Evolutionary conservation across 2,329 filamentous ascomycete species (phyloP).

Genomic region (Colletotrichum sp.): DNA sequence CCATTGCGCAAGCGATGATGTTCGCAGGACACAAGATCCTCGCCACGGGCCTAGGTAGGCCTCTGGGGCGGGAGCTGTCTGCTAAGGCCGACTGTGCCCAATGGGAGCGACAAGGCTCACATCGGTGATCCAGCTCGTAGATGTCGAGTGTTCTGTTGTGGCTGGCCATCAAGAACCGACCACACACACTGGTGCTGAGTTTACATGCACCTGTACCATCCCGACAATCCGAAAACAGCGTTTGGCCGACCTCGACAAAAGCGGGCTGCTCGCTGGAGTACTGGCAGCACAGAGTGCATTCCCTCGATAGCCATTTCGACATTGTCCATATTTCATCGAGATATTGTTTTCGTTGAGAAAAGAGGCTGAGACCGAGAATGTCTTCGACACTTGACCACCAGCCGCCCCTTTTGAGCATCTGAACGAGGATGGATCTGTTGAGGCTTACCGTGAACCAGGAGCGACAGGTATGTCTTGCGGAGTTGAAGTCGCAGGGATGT

Average conservation of each 20-base stretch:
- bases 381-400: slow-evolving; percentile 49
- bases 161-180: slow-evolving; percentile 61
- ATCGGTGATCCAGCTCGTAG: slow-evolving; percentile 52
- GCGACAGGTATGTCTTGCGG: slow-evolving; percentile 64
- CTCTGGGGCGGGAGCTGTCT: slow-evolving; percentile 20
- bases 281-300: slow-evolving; percentile 34
- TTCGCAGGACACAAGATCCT: slow-evolving; percentile 59
- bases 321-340: slow-evolving; percentile 34
- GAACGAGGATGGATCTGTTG: slow-evolving; percentile 51
- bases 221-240: slow-evolving; percentile 39
- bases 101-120: slow-evolving; percentile 12
- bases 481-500: slow-evolving; percentile 55
- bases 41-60: slow-evolving; percentile 48
- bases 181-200: slow-evolving; percentile 56
- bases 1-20: slow-evolving; percentile 66
- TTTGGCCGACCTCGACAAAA: slow-evolving; percentile 36
- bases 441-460: slow-evolving; percentile 65
- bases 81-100: background rate
- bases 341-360: background rate
- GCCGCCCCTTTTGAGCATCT: slow-evolving; percentile 61
- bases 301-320: slow-evolving; percentile 47
- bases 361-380: slow-evolving; percentile 21
- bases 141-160: slow-evolving; percentile 60
- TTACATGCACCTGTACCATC: background rate
- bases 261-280: slow-evolving; percentile 18